Conservation (phyloP, 306 rosid genomes). For the Fragaria ananassa region DNA sequence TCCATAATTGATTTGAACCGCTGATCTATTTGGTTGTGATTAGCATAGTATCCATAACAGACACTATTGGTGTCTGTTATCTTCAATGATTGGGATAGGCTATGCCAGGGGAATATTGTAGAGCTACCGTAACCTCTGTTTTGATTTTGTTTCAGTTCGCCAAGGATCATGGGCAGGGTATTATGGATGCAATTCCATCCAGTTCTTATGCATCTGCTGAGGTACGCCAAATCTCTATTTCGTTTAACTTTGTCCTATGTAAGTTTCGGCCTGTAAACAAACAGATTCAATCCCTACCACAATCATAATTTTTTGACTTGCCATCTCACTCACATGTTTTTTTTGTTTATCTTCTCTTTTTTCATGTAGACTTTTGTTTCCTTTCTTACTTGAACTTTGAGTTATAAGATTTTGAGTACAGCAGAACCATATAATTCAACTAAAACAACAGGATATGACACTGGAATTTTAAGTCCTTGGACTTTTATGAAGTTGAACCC, state of each 20-base stretch:
- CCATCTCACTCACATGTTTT: not conserved
- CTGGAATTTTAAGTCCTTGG: not conserved
- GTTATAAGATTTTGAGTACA: not conserved
- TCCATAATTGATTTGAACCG: not conserved
- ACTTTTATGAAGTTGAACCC: not conserved
- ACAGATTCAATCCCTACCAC: not conserved
- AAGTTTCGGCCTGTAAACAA: slow-evolving; percentile 6
- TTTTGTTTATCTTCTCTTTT: not conserved
- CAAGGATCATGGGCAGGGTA: slow-evolving; percentile 36
- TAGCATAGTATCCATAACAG: not conserved
- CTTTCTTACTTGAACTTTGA: not conserved
- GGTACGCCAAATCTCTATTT: slow-evolving; percentile 31
- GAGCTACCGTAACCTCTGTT: slow-evolving; percentile 18
- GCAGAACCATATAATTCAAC: not conserved
- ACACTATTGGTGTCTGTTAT: not conserved
- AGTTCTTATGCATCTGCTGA: slow-evolving; percentile 41
- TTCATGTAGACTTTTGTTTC: not conserved
- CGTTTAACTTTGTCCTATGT: not conserved
- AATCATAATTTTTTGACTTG: not conserved
- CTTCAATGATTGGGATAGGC: not conserved
- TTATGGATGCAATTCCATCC: slow-evolving; percentile 42
- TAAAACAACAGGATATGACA: not conserved
- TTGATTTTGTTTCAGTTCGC: slow-evolving; percentile 37
- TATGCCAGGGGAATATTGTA: slow-evolving; percentile 8
- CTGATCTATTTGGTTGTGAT: not conserved